A percentile compares a stretch with the other conserved stretches of the same genome.
These are phyloP conservation scores for Penicillium sp. DNA, from an alignment of 2,329 filamentous ascomycete species.

Conservation along the genomic window DNA sequence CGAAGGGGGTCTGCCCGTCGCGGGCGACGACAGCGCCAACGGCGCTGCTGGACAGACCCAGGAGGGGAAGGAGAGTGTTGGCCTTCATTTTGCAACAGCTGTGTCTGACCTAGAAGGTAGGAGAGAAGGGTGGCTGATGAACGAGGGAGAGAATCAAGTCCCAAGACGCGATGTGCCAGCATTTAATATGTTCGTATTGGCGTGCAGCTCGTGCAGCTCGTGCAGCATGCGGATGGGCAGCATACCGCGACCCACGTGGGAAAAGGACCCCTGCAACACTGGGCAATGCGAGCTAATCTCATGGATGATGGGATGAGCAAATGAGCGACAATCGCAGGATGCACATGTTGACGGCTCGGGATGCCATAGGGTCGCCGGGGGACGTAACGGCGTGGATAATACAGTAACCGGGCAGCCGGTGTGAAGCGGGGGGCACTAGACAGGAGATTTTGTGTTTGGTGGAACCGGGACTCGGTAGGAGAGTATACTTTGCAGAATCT, in stretches of 20 bases:
- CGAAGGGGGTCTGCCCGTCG: slow-evolving; percentile 15
- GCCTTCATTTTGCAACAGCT: slow-evolving; percentile 21
- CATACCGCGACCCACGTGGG: not conserved
- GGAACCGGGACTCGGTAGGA: not conserved
- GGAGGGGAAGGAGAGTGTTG: slow-evolving; percentile 22
- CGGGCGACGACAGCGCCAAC: slow-evolving; percentile 19
- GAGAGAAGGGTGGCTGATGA: slow-evolving; percentile 1
- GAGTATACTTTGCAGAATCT: not conserved
- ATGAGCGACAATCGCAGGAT: not conserved
- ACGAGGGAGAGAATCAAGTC: slow-evolving; percentile 18
- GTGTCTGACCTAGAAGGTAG: slow-evolving; percentile 6
- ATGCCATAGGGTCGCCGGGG: slow-evolving; percentile 1
- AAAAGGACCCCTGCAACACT: not conserved
- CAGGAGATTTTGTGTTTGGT: not conserved
- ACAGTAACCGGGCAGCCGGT: not conserved
- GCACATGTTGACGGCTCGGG: slow-evolving; percentile 7
- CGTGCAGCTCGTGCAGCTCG: not conserved
- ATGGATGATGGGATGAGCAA: not conserved
- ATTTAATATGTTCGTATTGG: slow-evolving; percentile 14
- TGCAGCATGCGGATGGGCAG: not conserved
- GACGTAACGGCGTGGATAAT: not conserved
- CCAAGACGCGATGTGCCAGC: not conserved
- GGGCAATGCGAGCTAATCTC: not conserved
- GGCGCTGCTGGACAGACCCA: slow-evolving; percentile 22
- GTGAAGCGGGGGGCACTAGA: not conserved